phyloP scores from a whole-genome alignment of 169 alveolate genomes.

The Cryptosporidium meleagridis region DNA sequence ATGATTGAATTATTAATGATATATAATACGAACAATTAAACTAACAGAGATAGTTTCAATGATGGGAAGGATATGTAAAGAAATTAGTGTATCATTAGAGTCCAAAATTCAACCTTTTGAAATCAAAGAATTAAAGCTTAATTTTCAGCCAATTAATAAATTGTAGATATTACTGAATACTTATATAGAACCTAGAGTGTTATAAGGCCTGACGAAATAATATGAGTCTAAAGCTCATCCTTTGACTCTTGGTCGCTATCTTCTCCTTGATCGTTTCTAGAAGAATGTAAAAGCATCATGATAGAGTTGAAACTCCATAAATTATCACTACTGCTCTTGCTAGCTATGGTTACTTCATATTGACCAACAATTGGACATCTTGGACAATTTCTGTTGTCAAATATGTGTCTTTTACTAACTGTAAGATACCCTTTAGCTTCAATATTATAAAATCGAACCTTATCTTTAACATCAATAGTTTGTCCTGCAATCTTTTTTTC shows the following conservation, averaged over 20 bases:
- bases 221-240: slow-evolving; percentile 15
- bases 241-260: not conserved
- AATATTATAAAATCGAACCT: slow-evolving; percentile 25
- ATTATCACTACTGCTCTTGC: slow-evolving; percentile 10
- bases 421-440: slow-evolving; percentile 50
- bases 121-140: not conserved
- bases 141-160: slow-evolving; percentile 28
- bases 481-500: slow-evolving; percentile 25
- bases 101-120: slow-evolving; percentile 17
- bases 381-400: slow-evolving; percentile 68
- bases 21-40: not conserved
- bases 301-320: slow-evolving; percentile 37
- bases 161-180: not conserved
- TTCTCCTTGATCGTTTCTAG: not conserved
- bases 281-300: slow-evolving; percentile 18
- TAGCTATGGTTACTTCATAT: slow-evolving; percentile 33
- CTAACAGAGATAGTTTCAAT: slow-evolving; percentile 5
- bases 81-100: slow-evolving; percentile 17
- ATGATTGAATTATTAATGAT: too few species aligned
- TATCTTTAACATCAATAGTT: slow-evolving; percentile 20
- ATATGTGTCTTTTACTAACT: slow-evolving; percentile 25
- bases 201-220: not conserved
- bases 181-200: not conserved
- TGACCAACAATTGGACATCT: slow-evolving; percentile 75
- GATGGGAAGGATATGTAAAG: slow-evolving; percentile 39